phyloP scores from a whole-genome alignment of 2,329 filamentous ascomycete genomes.

The Penicillium sp. region DNA sequence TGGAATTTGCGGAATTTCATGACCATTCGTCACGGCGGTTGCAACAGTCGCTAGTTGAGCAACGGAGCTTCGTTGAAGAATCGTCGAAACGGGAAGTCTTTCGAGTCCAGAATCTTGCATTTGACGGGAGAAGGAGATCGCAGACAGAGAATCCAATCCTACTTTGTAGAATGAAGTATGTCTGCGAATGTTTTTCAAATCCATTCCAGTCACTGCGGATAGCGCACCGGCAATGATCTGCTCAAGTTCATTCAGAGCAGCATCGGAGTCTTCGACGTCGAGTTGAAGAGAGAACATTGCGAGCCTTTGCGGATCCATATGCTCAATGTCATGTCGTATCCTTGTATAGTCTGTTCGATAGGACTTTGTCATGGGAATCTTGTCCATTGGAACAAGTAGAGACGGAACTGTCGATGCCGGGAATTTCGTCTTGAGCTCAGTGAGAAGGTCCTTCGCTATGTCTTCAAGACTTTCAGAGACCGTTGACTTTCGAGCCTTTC shows the following conservation, averaged over 20 bases:
- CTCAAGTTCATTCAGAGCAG: slow-evolving; percentile 62
- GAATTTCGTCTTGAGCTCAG: slow-evolving; percentile 59
- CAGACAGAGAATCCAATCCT: slow-evolving; percentile 82
- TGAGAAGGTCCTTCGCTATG: slow-evolving; percentile 55
- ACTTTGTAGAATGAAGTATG: slow-evolving; percentile 77
- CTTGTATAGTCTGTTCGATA: slow-evolving; percentile 71
- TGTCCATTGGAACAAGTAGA: slow-evolving; percentile 70
- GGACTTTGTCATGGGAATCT: slow-evolving; percentile 72
- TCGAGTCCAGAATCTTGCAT: slow-evolving; percentile 54
- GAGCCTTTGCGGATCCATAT: slow-evolving; percentile 53
- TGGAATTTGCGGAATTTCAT: background rate
- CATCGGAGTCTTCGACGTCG: slow-evolving; percentile 33
- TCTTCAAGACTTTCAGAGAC: slow-evolving; percentile 6
- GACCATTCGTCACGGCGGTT: slow-evolving; percentile 13
- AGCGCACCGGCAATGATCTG: slow-evolving; percentile 59
- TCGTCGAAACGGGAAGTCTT: slow-evolving; percentile 66
- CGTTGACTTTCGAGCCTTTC: background rate
- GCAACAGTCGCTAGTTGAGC: slow-evolving; percentile 57
- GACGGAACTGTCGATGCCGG: slow-evolving; percentile 81
- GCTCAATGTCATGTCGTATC: slow-evolving; percentile 56
- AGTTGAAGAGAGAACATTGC: slow-evolving; percentile 38
- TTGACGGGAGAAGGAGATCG: slow-evolving; percentile 68
- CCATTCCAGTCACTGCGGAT: slow-evolving; percentile 53
- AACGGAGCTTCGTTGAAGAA: slow-evolving; percentile 72
- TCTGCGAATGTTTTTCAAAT: slow-evolving; percentile 56